A percentile compares a stretch with the other conserved stretches of the same genome.
Evolutionary conservation across 176 grass and related monocot genomes (phyloP).

Genomic region (Hyparrhenia diplandra): DNA sequence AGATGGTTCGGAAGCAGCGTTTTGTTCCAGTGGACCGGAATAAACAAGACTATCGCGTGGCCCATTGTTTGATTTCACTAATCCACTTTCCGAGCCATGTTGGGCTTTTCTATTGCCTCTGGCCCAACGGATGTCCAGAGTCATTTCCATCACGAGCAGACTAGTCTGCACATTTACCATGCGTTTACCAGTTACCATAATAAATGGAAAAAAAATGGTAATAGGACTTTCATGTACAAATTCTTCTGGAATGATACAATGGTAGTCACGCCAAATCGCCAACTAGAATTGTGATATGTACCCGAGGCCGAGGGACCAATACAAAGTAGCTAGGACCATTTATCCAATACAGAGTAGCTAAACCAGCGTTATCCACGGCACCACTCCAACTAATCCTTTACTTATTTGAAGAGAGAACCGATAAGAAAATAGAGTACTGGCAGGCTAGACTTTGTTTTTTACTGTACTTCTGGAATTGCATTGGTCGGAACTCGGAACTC

Average conservation of each 20-base stretch:
- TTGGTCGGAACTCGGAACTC: constrained; percentile 8
- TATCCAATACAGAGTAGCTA: not conserved
- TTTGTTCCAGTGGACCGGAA: not conserved
- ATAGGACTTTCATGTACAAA: not conserved
- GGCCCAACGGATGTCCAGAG: not conserved
- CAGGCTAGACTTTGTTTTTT: constrained; percentile 10
- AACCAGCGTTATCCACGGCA: not conserved
- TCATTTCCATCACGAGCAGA: not conserved
- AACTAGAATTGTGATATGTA: not conserved
- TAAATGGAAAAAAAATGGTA: too few relatives aligned
- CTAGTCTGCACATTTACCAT: too few relatives aligned
- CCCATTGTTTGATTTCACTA: not conserved
- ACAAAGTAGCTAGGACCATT: not conserved
- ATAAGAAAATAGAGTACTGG: not conserved
- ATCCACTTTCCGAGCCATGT: not conserved
- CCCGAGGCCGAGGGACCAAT: not conserved
- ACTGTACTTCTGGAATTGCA: not conserved
- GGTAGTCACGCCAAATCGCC: not conserved
- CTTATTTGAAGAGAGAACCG: not conserved
- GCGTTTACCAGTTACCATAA: too few relatives aligned
- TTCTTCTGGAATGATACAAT: not conserved
- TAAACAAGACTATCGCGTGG: constrained; percentile 8
- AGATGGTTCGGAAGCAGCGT: constrained; percentile 4
- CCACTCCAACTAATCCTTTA: not conserved
- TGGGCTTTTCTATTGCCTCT: not conserved